Conservation (phyloP, 805 yeast genomes). For the Pichia cabralensis region DNA sequence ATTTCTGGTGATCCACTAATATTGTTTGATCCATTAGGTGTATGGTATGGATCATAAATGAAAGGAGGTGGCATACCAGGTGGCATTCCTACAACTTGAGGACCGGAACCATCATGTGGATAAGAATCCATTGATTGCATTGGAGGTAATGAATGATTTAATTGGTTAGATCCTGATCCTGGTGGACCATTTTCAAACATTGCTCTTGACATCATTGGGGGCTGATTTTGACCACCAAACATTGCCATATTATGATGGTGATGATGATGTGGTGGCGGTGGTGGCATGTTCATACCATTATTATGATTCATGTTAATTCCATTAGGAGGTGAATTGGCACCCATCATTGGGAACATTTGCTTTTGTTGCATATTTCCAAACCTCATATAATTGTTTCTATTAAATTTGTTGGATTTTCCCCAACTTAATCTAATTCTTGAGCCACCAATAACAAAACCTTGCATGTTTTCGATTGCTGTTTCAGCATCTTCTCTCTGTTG, state of each 20-base stretch:
- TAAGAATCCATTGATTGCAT: too few species aligned
- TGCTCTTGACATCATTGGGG: conserved; percentile 15
- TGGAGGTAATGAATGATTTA: too few species aligned
- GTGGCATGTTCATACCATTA: too few species aligned
- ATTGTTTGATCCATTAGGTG: conserved; percentile 10
- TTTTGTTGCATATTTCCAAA: too few species aligned
- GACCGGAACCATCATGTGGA: conserved; percentile 8
- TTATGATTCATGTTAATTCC: neutral
- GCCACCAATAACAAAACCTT: conserved; percentile 70
- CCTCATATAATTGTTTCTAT: conserved; percentile 15
- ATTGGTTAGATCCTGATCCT: too few species aligned
- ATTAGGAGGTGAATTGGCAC: neutral
- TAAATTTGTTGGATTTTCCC: conserved; percentile 48
- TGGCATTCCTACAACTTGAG: conserved; percentile 20
- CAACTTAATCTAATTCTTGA: conserved; percentile 63
- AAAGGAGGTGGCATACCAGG: conserved; percentile 23
- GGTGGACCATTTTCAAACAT: conserved; percentile 16
- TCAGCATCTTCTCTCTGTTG: conserved; percentile 63
- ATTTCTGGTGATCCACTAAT: neutral
- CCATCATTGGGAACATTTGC: too few species aligned
- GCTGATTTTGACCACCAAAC: conserved; percentile 10
- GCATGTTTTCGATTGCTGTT: conserved; percentile 68
- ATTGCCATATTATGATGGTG: conserved; percentile 3
- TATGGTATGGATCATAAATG: conserved; percentile 26
- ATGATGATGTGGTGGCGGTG: too few species aligned